Evolutionary conservation across 345 rosid species (phyloP).

Genomic region (Brassica nigra): DNA sequence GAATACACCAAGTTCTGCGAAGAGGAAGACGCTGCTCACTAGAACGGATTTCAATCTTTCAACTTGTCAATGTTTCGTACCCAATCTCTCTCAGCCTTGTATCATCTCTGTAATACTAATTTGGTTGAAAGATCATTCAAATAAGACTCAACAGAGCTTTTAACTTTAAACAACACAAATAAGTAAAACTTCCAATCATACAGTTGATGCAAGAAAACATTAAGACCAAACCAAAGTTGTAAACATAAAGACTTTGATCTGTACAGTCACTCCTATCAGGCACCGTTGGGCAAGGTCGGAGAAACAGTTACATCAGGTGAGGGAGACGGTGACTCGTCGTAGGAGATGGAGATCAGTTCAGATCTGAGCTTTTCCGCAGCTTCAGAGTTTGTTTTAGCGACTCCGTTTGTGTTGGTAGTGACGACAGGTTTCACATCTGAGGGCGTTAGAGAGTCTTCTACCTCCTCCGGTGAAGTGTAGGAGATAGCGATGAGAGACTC

Average conservation of each 20-base stretch:
- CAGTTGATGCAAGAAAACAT: constrained; percentile 23
- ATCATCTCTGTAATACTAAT: constrained; percentile 26
- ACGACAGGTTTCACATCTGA: constrained; percentile 22
- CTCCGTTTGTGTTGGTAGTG: constrained; percentile 4
- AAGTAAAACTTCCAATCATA: constrained; percentile 9
- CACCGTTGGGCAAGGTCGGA: constrained; percentile 24
- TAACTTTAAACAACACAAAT: constrained; percentile 2
- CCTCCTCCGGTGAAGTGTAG: constrained; percentile 39
- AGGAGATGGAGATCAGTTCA: constrained; percentile 34
- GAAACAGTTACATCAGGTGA: constrained; percentile 32
- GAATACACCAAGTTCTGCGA: constrained; percentile 89
- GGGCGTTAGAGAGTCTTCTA: neutral
- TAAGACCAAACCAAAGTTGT: constrained; percentile 33
- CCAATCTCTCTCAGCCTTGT: neutral
- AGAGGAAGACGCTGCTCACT: constrained; percentile 93
- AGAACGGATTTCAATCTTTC: constrained; percentile 27
- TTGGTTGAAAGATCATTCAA: constrained; percentile 14
- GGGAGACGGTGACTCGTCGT: constrained; percentile 34
- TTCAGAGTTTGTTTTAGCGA: neutral
- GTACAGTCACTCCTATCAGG: constrained; percentile 31
- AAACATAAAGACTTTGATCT: constrained; percentile 22
- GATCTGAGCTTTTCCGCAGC: constrained; percentile 33
- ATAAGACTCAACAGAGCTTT: neutral
- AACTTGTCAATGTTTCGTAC: neutral
- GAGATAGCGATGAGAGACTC: constrained; percentile 42